Evolutionary conservation across 345 rosid species (phyloP).

Genomic region (Salix udensis): DNA sequence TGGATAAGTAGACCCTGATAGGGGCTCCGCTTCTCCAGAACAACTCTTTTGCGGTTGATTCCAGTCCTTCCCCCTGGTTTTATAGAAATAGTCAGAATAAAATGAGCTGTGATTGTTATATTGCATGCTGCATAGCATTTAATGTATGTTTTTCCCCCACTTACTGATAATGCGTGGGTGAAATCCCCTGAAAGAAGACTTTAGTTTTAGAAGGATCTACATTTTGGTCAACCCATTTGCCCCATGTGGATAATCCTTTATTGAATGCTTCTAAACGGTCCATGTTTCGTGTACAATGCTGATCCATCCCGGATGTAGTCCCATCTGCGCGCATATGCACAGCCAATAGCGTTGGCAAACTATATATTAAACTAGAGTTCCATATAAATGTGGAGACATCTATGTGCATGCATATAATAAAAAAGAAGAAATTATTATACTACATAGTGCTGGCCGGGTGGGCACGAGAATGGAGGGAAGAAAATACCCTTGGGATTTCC

Average conservation of each 20-base stretch:
- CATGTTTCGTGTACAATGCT: slow-evolving; percentile 51
- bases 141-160: slow-evolving; percentile 13
- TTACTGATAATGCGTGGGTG: slow-evolving; percentile 89
- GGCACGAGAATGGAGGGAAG: neutral
- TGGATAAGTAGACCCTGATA: slow-evolving; percentile 68
- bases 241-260: slow-evolving; percentile 80
- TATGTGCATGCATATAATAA: neutral
- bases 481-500: slow-evolving; percentile 56
- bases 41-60: slow-evolving; percentile 60
- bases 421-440: neutral
- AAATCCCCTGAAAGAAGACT: slow-evolving; percentile 92
- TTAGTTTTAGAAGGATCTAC: slow-evolving; percentile 56
- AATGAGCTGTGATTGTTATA: too few relatives aligned
- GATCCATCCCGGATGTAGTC: slow-evolving; percentile 66
- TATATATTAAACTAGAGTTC: neutral
- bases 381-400: neutral
- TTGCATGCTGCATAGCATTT: neutral
- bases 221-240: slow-evolving; percentile 70
- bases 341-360: neutral
- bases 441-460: neutral
- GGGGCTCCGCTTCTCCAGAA: slow-evolving; percentile 54
- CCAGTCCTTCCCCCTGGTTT: slow-evolving; percentile 76
- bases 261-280: slow-evolving; percentile 66
- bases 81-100: neutral
- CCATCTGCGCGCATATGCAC: slow-evolving; percentile 47